phyloP scores from a whole-genome alignment of 768 basidiomycete genomes.

The Scleroderma citrinum region DNA sequence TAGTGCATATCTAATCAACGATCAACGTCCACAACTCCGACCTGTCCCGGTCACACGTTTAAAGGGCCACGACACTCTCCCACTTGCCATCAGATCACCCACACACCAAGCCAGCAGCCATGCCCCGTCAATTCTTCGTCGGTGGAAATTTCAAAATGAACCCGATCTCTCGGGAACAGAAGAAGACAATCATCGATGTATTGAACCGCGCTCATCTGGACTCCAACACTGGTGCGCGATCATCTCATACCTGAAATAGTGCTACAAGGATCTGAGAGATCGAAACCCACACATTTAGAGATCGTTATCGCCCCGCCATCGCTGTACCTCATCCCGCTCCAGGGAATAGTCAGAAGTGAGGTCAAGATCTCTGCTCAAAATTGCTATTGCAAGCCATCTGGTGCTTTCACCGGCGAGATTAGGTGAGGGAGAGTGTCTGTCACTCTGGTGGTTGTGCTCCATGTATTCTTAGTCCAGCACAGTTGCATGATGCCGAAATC shows the following conservation, averaged over 20 bases:
- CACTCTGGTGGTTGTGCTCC: neutral
- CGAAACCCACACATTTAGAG: constrained; percentile 44
- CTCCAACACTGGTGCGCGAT: constrained; percentile 57
- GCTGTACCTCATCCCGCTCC: constrained; percentile 76
- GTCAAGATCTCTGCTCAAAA: constrained; percentile 89
- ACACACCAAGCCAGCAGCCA: constrained; percentile 19
- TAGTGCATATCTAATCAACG: neutral
- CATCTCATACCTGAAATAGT: no score
- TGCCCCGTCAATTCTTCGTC: constrained; percentile 87
- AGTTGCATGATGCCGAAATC: constrained; percentile 81
- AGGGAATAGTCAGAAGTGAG: constrained; percentile 54
- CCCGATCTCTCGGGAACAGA: constrained; percentile 59
- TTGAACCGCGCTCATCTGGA: constrained; percentile 82
- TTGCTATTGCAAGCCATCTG: constrained; percentile 73
- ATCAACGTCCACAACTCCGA: neutral
- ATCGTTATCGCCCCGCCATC: constrained; percentile 90
- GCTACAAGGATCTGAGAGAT: constrained; percentile 7
- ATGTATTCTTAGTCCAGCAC: constrained; percentile 50
- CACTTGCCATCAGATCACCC: neutral
- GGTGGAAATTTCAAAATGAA: constrained; percentile 99
- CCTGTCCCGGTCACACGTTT: neutral
- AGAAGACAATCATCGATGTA: constrained; percentile 55
- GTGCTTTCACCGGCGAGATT: constrained; percentile 96
- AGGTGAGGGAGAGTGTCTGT: constrained; percentile 44
- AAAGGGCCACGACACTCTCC: neutral